Evolutionary conservation across 2,329 filamentous ascomycete species (phyloP).

Genomic region (Ciborinia camelliae): DNA sequence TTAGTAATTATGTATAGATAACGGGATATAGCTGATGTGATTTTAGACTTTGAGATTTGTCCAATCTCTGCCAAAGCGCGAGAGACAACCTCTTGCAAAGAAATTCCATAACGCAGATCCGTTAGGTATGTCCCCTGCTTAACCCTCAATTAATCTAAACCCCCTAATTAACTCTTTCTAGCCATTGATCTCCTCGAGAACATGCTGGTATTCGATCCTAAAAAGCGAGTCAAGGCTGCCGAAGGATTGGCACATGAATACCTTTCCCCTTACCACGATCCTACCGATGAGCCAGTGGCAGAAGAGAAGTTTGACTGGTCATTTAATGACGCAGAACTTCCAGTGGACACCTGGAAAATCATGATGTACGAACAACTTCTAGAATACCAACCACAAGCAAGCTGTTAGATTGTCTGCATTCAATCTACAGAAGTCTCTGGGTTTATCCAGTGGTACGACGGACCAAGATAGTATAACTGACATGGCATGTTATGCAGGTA

Average conservation of each 20-base stretch:
- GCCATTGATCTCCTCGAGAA: slow-evolving; percentile 91
- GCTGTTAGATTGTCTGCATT: slow-evolving; percentile 11
- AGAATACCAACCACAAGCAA: slow-evolving; percentile 31
- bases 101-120: slow-evolving; percentile 97
- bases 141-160: slow-evolving; percentile 3
- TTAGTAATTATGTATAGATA: slow-evolving; percentile 44
- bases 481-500: slow-evolving; percentile 61
- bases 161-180: slow-evolving; percentile 40
- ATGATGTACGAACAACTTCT: slow-evolving; percentile 76
- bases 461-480: slow-evolving; percentile 34
- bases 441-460: slow-evolving; percentile 8
- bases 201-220: slow-evolving; percentile 99
- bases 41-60: slow-evolving; percentile 88
- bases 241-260: slow-evolving; percentile 89
- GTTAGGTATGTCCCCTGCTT: slow-evolving; percentile 56
- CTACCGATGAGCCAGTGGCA: slow-evolving; percentile 89
- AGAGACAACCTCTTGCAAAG: slow-evolving; percentile 77
- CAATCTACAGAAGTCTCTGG: slow-evolving; percentile 13
- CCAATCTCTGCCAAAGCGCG: slow-evolving; percentile 91
- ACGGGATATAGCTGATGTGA: slow-evolving; percentile 31
- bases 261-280: slow-evolving; percentile 93
- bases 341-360: slow-evolving; percentile 99
- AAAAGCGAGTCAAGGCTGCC: slow-evolving; percentile 84
- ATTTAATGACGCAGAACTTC: slow-evolving; percentile 96
- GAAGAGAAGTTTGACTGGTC: slow-evolving; percentile 99